Base-by-base conservation (phyloP, 352 stramenopile species). In the Pythium utonaiense region DNA sequence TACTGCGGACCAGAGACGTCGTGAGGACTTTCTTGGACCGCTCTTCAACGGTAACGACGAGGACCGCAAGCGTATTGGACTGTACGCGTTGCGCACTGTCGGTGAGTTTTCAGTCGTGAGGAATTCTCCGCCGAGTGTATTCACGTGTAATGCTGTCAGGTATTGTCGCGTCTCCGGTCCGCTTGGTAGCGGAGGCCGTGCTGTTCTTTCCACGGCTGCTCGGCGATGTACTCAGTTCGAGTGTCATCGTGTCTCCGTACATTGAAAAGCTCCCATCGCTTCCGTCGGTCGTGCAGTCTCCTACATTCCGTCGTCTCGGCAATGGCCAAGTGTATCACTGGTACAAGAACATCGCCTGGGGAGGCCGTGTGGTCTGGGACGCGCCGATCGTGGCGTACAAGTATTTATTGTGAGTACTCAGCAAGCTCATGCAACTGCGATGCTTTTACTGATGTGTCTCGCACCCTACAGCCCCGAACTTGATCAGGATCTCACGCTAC, bases 401-500 rank as follows among this genome's bases (percentile, higher is more conserved):
- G 50, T 93, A 91, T 67, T 67, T 91, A 62, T 89, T 93, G 83
- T 93, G 73, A 52, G 83, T 80, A 19, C 38, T 13, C 3, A 1
- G 6, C 25, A 19, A 12, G 3, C 8, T 62, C 19, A 16, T 41
- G 19, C 25, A 24, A 31, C 13, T 34, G 3, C 4, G 7, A 3
- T 13, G 6, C n/a, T 27, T 6, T 27, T 8, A 27, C 19, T n/a
- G 36, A 27, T 21, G 8, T 22, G 2, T 17, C 17, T 53, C 16
- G 49, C 7, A 38, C 24, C 36, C 8, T 55, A 13, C 21, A 94
- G 85, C 40, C 85, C 82, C 1, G 68, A 66, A n/a, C 52, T 92
- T 16, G 78, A 92, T 53, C 64, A 66, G 10, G 73, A 76, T 6
- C 51, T 90, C 14, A 80, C 74, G 25, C 57, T 85, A 14, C 73